Evolutionary conservation across 163 green algal species (phyloP).

Genomic region (Scenedesmus sp.): DNA sequence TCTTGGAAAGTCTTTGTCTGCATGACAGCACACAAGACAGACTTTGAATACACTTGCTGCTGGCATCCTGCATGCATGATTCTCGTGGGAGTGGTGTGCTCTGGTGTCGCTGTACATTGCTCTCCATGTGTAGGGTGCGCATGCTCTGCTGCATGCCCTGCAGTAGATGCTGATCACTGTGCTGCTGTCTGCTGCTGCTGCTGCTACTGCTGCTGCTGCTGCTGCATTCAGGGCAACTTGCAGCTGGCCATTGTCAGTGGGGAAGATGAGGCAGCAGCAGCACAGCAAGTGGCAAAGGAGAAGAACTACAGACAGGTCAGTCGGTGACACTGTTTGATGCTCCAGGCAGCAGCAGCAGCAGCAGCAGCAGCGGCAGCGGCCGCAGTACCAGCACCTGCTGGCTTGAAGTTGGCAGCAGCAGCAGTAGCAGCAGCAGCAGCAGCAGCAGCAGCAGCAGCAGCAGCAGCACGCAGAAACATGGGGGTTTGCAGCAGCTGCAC

Average conservation of each 20-base stretch:
- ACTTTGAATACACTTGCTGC: neutral
- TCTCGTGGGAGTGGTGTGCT: neutral
- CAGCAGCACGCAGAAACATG: neutral
- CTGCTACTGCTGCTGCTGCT: neutral
- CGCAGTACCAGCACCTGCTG: neutral
- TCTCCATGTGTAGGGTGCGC: neutral
- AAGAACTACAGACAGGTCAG: conserved; percentile 89
- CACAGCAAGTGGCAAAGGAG: conserved; percentile 66
- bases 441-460: neutral
- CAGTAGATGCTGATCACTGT: neutral
- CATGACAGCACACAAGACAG: too few species aligned
- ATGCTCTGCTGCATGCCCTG: neutral
- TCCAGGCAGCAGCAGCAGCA: neutral
- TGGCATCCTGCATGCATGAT: neutral
- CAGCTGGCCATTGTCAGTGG: conserved; percentile 36
- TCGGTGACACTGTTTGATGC: neutral
- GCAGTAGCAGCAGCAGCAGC: neutral
- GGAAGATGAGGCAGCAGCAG: conserved; percentile 72
- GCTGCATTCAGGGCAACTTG: neutral
- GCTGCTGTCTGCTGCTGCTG: neutral
- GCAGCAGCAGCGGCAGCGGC: neutral
- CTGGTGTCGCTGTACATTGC: neutral
- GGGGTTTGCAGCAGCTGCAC: neutral
- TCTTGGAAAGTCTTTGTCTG: too few species aligned
- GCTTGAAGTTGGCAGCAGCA: too few species aligned